Evolutionary conservation across 768 basidiomycete genomes (phyloP).

Genomic region (Sarcodon aspratus): DNA sequence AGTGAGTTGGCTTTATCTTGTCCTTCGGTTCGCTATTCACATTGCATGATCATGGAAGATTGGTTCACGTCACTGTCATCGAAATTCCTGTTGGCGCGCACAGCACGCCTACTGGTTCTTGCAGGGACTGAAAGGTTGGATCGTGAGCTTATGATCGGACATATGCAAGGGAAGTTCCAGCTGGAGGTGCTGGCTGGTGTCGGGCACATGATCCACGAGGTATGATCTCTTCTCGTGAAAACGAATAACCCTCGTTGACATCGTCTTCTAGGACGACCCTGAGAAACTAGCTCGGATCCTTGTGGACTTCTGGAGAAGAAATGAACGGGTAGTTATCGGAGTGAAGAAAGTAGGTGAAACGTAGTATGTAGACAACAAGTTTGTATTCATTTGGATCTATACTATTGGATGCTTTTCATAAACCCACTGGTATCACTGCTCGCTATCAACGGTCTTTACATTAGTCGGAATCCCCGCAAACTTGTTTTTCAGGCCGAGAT

Average conservation of each 20-base stretch:
- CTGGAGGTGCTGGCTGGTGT: conserved; percentile 77
- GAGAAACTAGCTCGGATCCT: conserved; percentile 67
- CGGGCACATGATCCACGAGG: conserved; percentile 94
- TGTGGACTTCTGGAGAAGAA: conserved; percentile 85
- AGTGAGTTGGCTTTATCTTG: conserved; percentile 36
- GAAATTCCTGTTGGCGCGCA: conserved; percentile 66
- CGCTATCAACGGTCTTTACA: conserved; percentile 6
- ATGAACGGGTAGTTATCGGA: conserved; percentile 57
- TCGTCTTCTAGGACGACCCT: conserved; percentile 70
- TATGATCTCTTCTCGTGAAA: conserved; percentile 20
- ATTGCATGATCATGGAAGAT: conserved; percentile 31
- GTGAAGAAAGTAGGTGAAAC: conserved; percentile 47
- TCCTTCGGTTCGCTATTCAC: background rate
- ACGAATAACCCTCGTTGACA: background rate
- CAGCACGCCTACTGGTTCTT: conserved; percentile 80
- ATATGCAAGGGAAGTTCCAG: conserved; percentile 85
- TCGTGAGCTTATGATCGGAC: conserved; percentile 85
- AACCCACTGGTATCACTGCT: conserved; percentile 3
- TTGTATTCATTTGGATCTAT: background rate
- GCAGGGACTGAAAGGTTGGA: conserved; percentile 93
- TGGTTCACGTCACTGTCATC: conserved; percentile 84
- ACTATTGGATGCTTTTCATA: background rate
- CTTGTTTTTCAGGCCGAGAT: conserved; percentile 69
- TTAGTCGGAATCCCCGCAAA: conserved; percentile 65
- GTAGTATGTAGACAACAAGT: conserved; percentile 9